Evolutionary conservation across 1,284 basidiomycete genomes (phyloP), one percentile per base, ranked within the genome.

Genomic region (Singerocomus inundabilis): DNA sequence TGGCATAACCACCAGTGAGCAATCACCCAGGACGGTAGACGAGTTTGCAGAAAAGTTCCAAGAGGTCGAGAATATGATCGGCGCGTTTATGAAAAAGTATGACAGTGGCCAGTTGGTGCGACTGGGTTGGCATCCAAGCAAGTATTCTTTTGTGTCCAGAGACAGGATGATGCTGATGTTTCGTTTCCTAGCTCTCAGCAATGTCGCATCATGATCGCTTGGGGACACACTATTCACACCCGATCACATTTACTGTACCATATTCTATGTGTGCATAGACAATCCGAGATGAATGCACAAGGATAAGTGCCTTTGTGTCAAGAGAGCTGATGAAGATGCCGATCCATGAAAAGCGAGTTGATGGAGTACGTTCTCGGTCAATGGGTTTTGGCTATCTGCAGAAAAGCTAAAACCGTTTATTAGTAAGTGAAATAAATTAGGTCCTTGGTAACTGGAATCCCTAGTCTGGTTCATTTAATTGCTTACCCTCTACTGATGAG

Each of bases 81-180:
- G 48, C 4, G 13, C 26, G 0, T 66, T 66, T 13, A 45, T 70
- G 45, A 15, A 50, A 31, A 53, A 47, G 24, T 55, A 60, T 25
- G 47, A 62, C 15, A 45, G 33, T 12, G 64, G 64, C 10, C 48
- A 49, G 32, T 51, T 70, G 6, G 46, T 10, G 21, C 35, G 26
- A 2, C 49, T 69, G 4, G 68, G 64, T 8, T 66, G 64, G 66
- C 61, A 60, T 46, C 33, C 56, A 13, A 58, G 67, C 67, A 21
- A 43, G 64, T 45, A 10, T 8, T 36, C 18, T 41, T 25, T 29
- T 4, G 2, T 4, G 29, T 8, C 2, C 16, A n/a, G 1, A 8
- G 15, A 4, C n/a, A 5, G 11, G 25, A 7, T 6, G 30, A 35
- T 34, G 18, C 37, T 64, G 10, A 62, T 26, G 6, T 21, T 21